These are phyloP conservation scores for Serendipita sp. DNA, from an alignment of 768 basidiomycete genomes.

Conservation along the genomic window DNA sequence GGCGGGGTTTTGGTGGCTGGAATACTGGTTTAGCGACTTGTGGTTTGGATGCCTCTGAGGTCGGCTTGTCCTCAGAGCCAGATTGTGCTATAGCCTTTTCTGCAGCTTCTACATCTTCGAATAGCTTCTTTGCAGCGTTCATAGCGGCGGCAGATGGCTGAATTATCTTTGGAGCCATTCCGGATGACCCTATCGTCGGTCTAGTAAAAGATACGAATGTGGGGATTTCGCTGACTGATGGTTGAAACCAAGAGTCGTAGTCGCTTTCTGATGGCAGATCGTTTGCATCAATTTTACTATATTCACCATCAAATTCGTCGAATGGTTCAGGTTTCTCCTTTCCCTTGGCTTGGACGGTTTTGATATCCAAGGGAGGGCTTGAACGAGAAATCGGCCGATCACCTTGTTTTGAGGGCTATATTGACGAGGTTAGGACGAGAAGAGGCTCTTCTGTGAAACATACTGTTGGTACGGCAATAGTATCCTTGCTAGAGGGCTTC, in stretches of 20 bases:
- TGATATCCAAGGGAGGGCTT: too few species aligned
- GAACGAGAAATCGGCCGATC: too few species aligned
- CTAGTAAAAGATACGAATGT: conserved; percentile 11
- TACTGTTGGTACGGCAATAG: neutral
- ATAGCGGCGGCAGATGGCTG: conserved; percentile 39
- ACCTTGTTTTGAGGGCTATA: too few species aligned
- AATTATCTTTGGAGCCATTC: conserved; percentile 30
- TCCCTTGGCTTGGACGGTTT: too few species aligned
- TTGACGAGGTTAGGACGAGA: too few species aligned
- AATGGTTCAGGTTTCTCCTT: neutral
- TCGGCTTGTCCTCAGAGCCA: neutral
- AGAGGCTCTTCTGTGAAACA: too few species aligned
- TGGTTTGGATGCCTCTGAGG: conserved; percentile 18
- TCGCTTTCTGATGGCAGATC: neutral
- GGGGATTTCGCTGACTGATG: neutral
- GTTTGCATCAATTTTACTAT: neutral
- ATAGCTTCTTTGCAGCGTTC: conserved; percentile 36
- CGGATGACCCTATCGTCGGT: conserved; percentile 17
- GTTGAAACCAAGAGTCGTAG: conserved; percentile 9
- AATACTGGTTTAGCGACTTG: neutral
- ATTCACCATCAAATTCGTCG: neutral
- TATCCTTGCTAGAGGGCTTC: neutral
- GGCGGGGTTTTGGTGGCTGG: too few species aligned
- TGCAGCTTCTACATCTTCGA: conserved; percentile 20
- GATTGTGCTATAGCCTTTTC: conserved; percentile 2